A percentile compares a stretch with the other conserved stretches of the same genome.
phyloP scores from a whole-genome alignment of 108 stramenopile genomes.

The Schizochytrium sp. region DNA sequence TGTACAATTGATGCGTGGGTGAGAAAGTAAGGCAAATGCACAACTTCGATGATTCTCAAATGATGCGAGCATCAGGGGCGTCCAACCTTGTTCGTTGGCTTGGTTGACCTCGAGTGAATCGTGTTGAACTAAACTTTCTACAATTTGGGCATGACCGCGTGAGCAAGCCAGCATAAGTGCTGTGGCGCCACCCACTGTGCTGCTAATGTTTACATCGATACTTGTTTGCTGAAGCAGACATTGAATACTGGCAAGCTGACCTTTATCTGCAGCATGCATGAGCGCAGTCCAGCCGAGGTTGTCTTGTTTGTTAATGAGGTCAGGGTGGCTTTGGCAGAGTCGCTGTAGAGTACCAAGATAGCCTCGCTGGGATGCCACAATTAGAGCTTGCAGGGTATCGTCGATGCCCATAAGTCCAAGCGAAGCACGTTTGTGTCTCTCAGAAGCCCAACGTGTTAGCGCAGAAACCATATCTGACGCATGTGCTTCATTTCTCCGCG shows the following conservation, averaged over 20 bases:
- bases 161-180: slow-evolving; percentile 14
- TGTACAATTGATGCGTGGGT: background rate
- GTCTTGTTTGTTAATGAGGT: background rate
- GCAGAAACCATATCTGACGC: background rate
- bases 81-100: background rate
- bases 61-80: slow-evolving; percentile 35
- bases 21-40: background rate
- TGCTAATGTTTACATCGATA: background rate
- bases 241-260: background rate
- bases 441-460: background rate
- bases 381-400: background rate
- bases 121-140: background rate
- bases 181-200: background rate
- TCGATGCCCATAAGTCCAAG: slow-evolving; percentile 1
- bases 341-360: background rate
- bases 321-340: background rate
- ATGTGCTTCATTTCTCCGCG: background rate
- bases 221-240: background rate
- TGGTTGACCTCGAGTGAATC: background rate
- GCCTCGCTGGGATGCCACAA: background rate
- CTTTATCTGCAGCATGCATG: slow-evolving; percentile 42
- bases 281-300: slow-evolving; percentile 59
- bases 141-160: slow-evolving; percentile 25
- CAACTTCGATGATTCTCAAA: slow-evolving; percentile 34
- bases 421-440: background rate